These are phyloP conservation scores for Vaucheria bursata DNA, from an alignment of 352 stramenopile species.

Conservation along the genomic window DNA sequence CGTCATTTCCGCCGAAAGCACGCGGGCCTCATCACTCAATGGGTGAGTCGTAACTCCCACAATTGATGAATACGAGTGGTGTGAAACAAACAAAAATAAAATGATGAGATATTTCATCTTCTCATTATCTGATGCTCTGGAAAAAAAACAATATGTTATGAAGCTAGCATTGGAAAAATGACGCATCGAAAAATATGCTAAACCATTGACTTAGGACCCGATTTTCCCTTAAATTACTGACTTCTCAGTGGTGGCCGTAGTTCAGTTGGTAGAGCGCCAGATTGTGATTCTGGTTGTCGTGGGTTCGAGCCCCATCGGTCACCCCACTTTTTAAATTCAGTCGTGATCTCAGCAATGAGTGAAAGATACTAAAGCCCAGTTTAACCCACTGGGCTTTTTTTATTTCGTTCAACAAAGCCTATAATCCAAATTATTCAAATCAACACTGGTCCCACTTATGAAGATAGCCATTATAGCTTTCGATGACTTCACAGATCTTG, in stretches of 20 bases:
- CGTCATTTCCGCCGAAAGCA: neutral
- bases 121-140: neutral
- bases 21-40: neutral
- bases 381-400: conserved; percentile 7
- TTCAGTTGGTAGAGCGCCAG: conserved; percentile 3
- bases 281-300: conserved; percentile 5
- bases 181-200: neutral
- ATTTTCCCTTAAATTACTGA: neutral
- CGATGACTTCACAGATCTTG: no score
- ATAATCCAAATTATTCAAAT: no score
- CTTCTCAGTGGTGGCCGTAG: neutral
- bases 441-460: no score
- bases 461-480: no score
- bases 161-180: neutral
- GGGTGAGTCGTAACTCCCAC: neutral
- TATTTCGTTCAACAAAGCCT: no score
- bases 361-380: conserved; percentile 1
- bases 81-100: neutral
- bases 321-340: neutral
- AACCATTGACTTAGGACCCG: neutral
- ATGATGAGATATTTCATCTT: neutral
- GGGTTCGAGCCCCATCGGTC: neutral
- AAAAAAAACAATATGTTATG: neutral
- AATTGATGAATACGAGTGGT: neutral
- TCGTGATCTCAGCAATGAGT: neutral